Evolutionary conservation across 2,329 filamentous ascomycete species (phyloP), one percentile per base, ranked within the genome.

Genomic region (Cryphonectria naterciae): DNA sequence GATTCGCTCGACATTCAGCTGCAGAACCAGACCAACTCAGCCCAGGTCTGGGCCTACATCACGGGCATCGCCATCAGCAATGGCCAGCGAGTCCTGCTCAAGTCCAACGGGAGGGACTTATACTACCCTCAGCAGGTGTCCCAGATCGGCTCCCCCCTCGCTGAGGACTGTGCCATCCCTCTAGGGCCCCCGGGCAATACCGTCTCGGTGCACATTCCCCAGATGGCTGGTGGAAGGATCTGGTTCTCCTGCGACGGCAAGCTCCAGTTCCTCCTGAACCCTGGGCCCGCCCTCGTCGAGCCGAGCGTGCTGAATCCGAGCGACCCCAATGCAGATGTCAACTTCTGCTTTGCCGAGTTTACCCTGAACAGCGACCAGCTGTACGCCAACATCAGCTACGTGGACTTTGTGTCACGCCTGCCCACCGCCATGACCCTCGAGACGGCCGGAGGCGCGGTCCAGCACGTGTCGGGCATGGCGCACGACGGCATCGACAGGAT

Each of bases 311-410:
- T 88, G 15, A 92, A 92, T 76, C 83, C 85, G 0, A 83, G 83
- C 11, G 88, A 90, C 73, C 81, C 84, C 10, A 90, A 90, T 73
- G 83, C 83, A 62, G 79, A 81, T 52, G 81, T 84, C 52, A 81
- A 85, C 73, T 90, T 88, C 81, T 82, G 82, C 58, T 90, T 90
- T 76, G 87, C 84, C 80, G 88, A 90, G 78, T 89, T 91, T 77
- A 90, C 88, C 1, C 87, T 85, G 77, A 88, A 89, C 76, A 74
- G 76, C 62, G 80, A 82, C 65, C 85, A 89, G 78, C 81, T 91
- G 4, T 90, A 87, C 75, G 88, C 86, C 69, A 90, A 90, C 73
- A 91, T 92, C 79, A 88, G 84, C 76, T 88, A 91, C 76, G 90
- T 92, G 60, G 90, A 92, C 78, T 92, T 92, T 77, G 86, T 91